These are phyloP conservation scores for Aspergillus thermomutatus DNA, from an alignment of 2,329 filamentous ascomycete species.

Conservation along the genomic window DNA sequence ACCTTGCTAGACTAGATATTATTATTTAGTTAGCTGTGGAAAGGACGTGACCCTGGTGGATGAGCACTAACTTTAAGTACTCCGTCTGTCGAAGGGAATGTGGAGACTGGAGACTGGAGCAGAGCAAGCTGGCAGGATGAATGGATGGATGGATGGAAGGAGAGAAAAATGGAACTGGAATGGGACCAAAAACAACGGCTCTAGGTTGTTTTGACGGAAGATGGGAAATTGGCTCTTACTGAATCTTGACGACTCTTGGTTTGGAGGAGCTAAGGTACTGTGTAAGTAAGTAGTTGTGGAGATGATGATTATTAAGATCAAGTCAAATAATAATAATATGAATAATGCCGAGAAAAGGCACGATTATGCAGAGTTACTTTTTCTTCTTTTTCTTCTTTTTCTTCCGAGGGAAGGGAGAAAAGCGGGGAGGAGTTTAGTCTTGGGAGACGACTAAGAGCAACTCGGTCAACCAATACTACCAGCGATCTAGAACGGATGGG, in stretches of 20 bases:
- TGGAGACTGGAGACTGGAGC: background rate
- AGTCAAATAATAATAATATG: background rate
- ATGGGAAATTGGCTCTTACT: background rate
- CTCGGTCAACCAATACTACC: background rate
- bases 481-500: background rate
- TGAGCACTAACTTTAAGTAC: background rate
- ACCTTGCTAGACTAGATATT: background rate
- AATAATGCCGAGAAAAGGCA: no score
- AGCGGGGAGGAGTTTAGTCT: background rate
- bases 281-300: background rate
- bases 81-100: background rate
- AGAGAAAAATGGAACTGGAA: background rate
- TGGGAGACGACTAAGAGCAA: background rate
- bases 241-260: background rate
- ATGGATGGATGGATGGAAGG: background rate
- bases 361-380: no score
- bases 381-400: no score
- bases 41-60: background rate
- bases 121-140: background rate
- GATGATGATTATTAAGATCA: background rate
- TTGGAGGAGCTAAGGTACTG: background rate
- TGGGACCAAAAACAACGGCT: background rate
- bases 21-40: background rate
- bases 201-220: background rate
- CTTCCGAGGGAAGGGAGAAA: background rate